These are phyloP conservation scores for Fusarium clavum DNA, from an alignment of 2,329 filamentous ascomycete genomes.

Conservation along the genomic window DNA sequence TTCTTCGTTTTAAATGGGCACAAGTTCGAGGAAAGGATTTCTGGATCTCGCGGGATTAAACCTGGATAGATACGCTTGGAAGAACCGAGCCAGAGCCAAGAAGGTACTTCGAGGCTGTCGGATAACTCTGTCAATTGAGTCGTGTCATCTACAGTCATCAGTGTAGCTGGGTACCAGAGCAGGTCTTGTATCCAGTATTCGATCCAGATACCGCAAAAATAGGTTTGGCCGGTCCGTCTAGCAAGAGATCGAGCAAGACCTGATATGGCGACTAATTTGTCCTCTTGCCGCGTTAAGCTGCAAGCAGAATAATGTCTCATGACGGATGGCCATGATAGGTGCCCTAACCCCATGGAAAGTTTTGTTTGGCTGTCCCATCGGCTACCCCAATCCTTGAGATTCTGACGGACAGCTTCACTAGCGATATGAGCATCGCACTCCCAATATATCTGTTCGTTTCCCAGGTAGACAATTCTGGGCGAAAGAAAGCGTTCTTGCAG, in stretches of 20 bases:
- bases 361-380: too few species aligned
- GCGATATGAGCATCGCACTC: not conserved
- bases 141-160: too few species aligned
- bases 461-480: not conserved
- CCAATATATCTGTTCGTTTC: not conserved
- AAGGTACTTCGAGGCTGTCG: not conserved
- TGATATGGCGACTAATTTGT: not conserved
- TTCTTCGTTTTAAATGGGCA: not conserved
- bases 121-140: not conserved
- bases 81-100: not conserved
- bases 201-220: not conserved
- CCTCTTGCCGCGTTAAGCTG: not conserved
- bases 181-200: not conserved
- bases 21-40: not conserved
- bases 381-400: fast-evolving
- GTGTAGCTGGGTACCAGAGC: not conserved
- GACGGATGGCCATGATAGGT: not conserved
- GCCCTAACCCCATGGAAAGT: fast-evolving
- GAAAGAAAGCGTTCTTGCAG: not conserved
- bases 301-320: not conserved
- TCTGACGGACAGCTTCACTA: fast-evolving
- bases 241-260: not conserved
- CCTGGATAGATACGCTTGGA: not conserved
- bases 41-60: not conserved
- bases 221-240: fast-evolving